These are phyloP conservation scores for Trichosphaerium sp. DNA, from an alignment of 78 protist genomes.

Conservation along the genomic window DNA sequence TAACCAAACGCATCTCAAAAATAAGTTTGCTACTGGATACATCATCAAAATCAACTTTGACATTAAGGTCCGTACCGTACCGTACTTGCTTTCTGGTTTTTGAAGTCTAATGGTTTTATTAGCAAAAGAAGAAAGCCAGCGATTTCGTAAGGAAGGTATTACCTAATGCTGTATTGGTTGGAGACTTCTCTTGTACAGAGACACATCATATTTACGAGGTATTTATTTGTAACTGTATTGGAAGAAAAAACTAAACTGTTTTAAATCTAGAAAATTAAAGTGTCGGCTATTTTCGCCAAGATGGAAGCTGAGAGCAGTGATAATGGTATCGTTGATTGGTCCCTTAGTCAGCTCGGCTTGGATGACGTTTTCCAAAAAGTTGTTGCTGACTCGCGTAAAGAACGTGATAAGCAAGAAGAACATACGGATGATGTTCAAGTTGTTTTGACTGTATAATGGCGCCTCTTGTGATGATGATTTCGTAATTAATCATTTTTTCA, in stretches of 20 bases:
- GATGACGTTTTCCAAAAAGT: constrained; percentile 46
- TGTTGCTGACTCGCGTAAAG: too few relatives aligned
- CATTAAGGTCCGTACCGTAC: too few relatives aligned
- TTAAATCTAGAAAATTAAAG: background rate
- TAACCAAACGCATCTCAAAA: constrained; percentile 43
- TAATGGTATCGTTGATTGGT: background rate
- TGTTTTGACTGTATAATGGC: too few relatives aligned
- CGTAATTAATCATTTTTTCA: too few relatives aligned
- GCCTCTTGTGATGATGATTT: too few relatives aligned
- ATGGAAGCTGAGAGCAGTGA: background rate
- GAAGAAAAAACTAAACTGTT: constrained; percentile 7
- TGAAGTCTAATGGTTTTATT: too few relatives aligned
- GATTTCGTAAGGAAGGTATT: constrained; percentile 10
- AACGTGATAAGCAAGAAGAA: too few relatives aligned
- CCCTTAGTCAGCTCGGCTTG: constrained; percentile 23
- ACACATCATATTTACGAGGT: too few relatives aligned
- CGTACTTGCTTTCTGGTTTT: too few relatives aligned
- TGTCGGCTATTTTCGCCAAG: constrained; percentile 10
- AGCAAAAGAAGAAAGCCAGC: too few relatives aligned
- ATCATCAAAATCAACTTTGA: constrained; percentile 10
- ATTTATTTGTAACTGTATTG: too few relatives aligned
- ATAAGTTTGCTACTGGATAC: constrained; percentile 63
- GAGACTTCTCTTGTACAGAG: background rate
- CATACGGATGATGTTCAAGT: too few relatives aligned
- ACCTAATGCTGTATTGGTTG: background rate